Evolutionary conservation across 169 alveolate species (phyloP), one percentile per base, ranked within the genome.

Genomic region (Cystoisospora suis): DNA sequence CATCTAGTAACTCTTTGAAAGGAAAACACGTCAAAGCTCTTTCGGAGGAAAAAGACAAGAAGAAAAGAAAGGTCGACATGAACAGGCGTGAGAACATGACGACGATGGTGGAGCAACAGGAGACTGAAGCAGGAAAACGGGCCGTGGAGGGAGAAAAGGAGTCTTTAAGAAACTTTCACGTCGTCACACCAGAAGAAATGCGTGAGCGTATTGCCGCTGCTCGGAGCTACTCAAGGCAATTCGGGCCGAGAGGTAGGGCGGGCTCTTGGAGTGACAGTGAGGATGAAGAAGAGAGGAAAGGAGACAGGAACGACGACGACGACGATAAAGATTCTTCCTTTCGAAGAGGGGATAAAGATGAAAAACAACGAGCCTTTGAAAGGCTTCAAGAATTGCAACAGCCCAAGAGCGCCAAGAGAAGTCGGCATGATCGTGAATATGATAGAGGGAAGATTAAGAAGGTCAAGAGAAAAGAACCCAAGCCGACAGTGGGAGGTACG

Each of bases 351-450:
- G 75, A 42, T 20, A 80, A 61, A 12, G 83, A 46, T 46, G 69
- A 49, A 17, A 49, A 47, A 40, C 77, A 88, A 38, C 61, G 27
- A 53, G 42, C 27, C 65, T 88, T 88, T 32, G 92, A 88, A 45
- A 34, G 70, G 79, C 92, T 88, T 47, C 92, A 88, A 70, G 58
- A 38, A 70, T 69, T 75, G 81, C 92, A 88, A 81, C 92, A 88
- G 87, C 92, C 92, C 53, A 58, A 44, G 88, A 83, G 87, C 38
- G 69, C 38, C 40, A 79, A 59, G 36, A 89, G 95, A 61, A 86
- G 93, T 46, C 92, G 93, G 34, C 94, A 94, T 75, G 95, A 94
- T 75, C 45, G 91, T 87, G 95, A 94, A 61, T 94, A 94, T 61
- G 95, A 94, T 49, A 56, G 89, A 77, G 95, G 95, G 29, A 89